Evolutionary conservation across 495 filamentous ascomycete genomes (phyloP), one percentile per base, ranked within the genome.

Genomic region (Saxophila tyrrhenica): DNA sequence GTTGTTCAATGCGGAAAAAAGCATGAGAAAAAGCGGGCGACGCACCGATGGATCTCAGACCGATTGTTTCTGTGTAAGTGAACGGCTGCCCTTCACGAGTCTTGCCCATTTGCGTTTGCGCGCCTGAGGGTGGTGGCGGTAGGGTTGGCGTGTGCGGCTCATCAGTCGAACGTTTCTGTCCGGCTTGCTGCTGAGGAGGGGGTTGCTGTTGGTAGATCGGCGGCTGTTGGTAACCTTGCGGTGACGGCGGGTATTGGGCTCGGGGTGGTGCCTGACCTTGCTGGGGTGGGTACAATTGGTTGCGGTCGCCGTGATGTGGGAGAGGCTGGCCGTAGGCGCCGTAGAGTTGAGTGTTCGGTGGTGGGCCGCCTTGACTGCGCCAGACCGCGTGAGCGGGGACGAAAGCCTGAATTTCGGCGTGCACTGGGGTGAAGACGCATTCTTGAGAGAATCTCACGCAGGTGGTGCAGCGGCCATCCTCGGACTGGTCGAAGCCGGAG

Each of bases 391-490:
- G 86, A 21, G 85, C 86, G 7, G 86, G 86, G 25, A 89, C 86
- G 64, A 90, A 89, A 9, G 86, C 86, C 67, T 89, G 86, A 23
- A 85, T 78, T 67, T 90, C 85, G 2, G 85, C 85, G 8, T 84
- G 87, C 21, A 90, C 86, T 0, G 86, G 86, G 2, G 85, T 89
- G 71, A 90, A 90, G 70, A 90, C 81, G 70, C 86, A 90, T 65
- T 89, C 84, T 67, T 89, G 86, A 53, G 84, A 82, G 69, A 90
- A 90, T 43, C 86, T 78, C 50, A 81, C 73, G 63, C 86, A 90
- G 65, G 89, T 90, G 63, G 75, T 81, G 72, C 86, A 90, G 42
- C 85, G 78, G 47, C 86, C 86, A 65, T 89, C 84, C 29, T 81
- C 76, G 19, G 83, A 86, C 47, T 74, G 77, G 54, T 89, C 86